Base-by-base conservation (phyloP, 768 basidiomycete genomes). In the Pulveroboletus ravenelii region DNA sequence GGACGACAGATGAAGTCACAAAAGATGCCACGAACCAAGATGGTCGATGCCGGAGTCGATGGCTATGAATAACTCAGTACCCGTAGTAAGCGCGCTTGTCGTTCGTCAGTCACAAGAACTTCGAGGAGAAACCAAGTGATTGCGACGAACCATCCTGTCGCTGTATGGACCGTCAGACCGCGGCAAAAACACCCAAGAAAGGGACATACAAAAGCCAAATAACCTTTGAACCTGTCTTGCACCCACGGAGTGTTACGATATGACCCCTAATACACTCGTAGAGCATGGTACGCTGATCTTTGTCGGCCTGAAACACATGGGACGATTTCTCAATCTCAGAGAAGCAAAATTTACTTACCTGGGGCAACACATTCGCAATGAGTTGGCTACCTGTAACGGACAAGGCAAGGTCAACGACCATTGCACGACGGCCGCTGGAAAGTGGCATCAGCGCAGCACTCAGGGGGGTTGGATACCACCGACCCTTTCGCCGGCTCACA, bases 211-310 rank as follows among this genome's bases (percentile, higher is more conserved):
- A 93, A 44, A 93, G 76, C 90, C 90, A 93, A 62, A 92, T 92
- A 61, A 92, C 88, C 64, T 90, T 91, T 1, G 89, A 91, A 25
- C 90, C 90, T 2, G 90, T 90, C 75, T 92, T 92, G 64, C 89
- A 91, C 18, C 90, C 90, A 34, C 90, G 80, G n/a, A 93, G 74
- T 27, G 89, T 92, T 41, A 92, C 89, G 56, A 92, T 90, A 61
- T 92, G 89, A 3, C 88, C 87, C 35, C 85, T 78, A 55, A 92
- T 90, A 59, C 90, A 90, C 38, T 92, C 89, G 60, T 90, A 92
- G 32, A 93, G 73, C 52, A 84, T 67, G 3, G 85, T 81, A 18
- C 90, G 82, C 63, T 93, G 90, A 47, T 91, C 90, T 66, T 90
- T 89, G 69, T 90, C 87, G 47, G 86, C 87, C 89, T 90, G 18